These are phyloP conservation scores for Penicillium lagena DNA, from an alignment of 495 filamentous ascomycete species.

Conservation along the genomic window DNA sequence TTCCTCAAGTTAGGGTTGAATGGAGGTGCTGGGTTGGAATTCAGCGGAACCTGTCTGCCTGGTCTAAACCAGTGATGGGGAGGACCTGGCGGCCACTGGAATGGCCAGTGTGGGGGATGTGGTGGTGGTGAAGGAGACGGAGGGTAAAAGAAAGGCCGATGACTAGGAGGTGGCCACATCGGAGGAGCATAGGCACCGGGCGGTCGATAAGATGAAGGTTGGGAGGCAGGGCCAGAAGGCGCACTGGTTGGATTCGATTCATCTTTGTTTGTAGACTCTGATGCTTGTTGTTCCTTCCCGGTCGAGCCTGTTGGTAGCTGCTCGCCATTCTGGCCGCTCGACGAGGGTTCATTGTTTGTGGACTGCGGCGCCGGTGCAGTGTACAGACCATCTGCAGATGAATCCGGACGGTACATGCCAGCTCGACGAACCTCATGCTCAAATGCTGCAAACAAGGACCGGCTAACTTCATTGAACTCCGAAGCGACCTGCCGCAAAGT, in stretches of 20 bases:
- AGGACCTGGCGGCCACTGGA: constrained; percentile 1
- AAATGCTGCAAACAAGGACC: constrained; percentile 34
- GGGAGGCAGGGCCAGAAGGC: background rate
- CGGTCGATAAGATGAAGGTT: background rate
- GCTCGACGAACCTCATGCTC: constrained; percentile 30
- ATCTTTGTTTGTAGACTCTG: background rate
- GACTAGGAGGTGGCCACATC: background rate
- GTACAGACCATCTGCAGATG: too few relatives aligned
- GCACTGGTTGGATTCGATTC: too few relatives aligned
- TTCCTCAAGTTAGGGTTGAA: background rate
- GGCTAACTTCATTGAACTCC: constrained; percentile 39
- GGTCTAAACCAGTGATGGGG: background rate
- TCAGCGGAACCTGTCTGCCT: too few relatives aligned
- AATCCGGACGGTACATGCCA: background rate
- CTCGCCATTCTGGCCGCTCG: background rate
- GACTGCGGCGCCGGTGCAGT: too few relatives aligned
- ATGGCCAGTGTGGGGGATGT: too few relatives aligned
- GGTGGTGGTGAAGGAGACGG: constrained; percentile 7
- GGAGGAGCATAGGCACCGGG: too few relatives aligned
- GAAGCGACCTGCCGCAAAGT: constrained; percentile 37
- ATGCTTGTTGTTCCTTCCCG: background rate
- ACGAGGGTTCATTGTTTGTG: background rate
- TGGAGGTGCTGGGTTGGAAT: background rate
- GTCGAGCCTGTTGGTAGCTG: background rate
- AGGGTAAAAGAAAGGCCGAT: constrained; percentile 2